Evolutionary conservation across 2,329 filamentous ascomycete species (phyloP).

Genomic region (Emergomyces pasteurianus): DNA sequence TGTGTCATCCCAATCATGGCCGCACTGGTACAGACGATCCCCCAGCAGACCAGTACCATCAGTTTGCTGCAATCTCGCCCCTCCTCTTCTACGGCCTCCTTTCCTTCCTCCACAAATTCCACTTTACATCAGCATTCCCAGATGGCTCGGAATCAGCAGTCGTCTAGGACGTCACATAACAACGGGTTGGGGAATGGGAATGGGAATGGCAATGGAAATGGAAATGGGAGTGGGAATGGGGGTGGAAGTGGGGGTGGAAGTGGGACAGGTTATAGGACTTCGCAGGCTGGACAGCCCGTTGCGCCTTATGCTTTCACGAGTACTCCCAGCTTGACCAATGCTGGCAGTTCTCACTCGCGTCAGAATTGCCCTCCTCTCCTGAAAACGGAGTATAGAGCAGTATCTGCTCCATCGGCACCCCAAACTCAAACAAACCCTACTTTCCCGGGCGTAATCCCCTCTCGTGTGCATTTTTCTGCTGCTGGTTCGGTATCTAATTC

Average conservation of each 20-base stretch:
- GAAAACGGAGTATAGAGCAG: constrained; percentile 44
- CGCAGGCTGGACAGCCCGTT: constrained; percentile 51
- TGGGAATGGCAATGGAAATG: constrained; percentile 3
- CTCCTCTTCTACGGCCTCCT: constrained; percentile 45
- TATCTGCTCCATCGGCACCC: constrained; percentile 39
- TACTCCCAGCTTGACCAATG: constrained; percentile 52
- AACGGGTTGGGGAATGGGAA: constrained; percentile 10
- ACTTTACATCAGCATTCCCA: constrained; percentile 37
- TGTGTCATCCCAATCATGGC: constrained; percentile 50
- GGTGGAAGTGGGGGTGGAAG: too few species aligned
- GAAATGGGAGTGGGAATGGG: too few species aligned
- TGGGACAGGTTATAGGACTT: constrained; percentile 6
- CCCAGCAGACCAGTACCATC: constrained; percentile 60
- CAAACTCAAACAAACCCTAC: constrained; percentile 24
- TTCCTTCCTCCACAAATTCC: constrained; percentile 19
- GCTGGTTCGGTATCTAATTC: constrained; percentile 44
- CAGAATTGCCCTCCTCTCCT: constrained; percentile 42
- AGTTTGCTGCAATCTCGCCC: constrained; percentile 66
- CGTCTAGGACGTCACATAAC: constrained; percentile 33
- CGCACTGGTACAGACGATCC: constrained; percentile 70
- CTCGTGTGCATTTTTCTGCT: constrained; percentile 34
- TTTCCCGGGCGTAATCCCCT: constrained; percentile 20
- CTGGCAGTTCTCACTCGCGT: constrained; percentile 39
- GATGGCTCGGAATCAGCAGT: constrained; percentile 24
- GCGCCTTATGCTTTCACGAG: constrained; percentile 67